Conservation (phyloP, 257 asterid genomes). For the Paraleonurus japonicus region DNA sequence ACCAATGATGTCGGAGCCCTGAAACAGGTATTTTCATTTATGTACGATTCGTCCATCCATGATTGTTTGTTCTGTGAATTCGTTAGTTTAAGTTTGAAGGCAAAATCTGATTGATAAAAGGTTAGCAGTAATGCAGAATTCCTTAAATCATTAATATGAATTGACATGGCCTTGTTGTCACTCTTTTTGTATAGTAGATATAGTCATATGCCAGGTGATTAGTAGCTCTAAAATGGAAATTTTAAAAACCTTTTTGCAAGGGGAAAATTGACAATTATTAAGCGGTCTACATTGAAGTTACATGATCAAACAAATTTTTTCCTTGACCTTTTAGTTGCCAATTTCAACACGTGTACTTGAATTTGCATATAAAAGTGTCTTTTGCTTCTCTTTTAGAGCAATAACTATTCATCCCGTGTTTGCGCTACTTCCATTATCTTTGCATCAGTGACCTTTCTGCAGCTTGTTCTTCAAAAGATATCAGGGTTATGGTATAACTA, state of each 20-base stretch:
- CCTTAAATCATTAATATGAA: background rate
- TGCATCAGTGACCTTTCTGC: background rate
- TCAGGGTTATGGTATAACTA: background rate
- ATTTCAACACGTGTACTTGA: background rate
- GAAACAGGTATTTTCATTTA: slow-evolving; percentile 68
- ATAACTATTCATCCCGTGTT: background rate
- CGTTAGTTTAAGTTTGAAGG: background rate
- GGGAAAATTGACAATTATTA: background rate
- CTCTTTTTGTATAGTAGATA: background rate
- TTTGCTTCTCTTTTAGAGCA: background rate
- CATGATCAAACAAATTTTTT: background rate
- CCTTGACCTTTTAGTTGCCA: background rate
- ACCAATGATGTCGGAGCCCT: slow-evolving; percentile 98
- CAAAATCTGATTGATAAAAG: background rate
- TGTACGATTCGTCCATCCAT: background rate
- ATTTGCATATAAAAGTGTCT: background rate
- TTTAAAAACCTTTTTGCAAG: background rate
- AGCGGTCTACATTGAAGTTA: background rate
- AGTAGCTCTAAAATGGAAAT: background rate
- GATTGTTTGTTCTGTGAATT: background rate
- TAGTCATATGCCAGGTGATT: background rate
- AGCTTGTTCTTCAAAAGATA: background rate
- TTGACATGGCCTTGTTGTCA: background rate
- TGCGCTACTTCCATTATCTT: background rate
- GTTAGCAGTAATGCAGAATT: background rate